Conservation (phyloP, 495 filamentous ascomycete species). For the Bryoglossum gracile region DNA sequence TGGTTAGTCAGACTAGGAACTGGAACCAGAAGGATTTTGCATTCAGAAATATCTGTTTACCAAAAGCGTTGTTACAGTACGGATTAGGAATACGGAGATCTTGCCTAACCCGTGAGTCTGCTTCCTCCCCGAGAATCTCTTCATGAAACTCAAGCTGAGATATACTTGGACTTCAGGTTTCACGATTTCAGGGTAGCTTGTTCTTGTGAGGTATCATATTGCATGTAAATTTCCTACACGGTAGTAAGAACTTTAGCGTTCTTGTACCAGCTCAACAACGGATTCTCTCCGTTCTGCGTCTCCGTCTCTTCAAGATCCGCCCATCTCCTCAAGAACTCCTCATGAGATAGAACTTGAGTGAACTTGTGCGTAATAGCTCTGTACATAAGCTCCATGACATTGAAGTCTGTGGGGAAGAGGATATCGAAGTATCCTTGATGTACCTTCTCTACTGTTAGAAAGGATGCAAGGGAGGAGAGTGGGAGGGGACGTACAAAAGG, state of each 20-base stretch:
- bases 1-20: too few relatives aligned
- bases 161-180: too few relatives aligned
- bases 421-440: slow-evolving; percentile 99
- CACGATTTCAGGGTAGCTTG: too few relatives aligned
- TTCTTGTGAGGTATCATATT: too few relatives aligned
- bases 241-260: slow-evolving; percentile 87
- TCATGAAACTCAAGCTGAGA: too few relatives aligned
- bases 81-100: too few relatives aligned
- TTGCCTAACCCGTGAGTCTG: too few relatives aligned
- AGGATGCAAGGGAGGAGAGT: not conserved
- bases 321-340: slow-evolving; percentile 85
- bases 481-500: slow-evolving; percentile 61
- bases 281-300: slow-evolving; percentile 87
- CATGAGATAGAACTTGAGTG: slow-evolving; percentile 75
- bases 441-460: slow-evolving; percentile 46
- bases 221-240: slow-evolving; percentile 32
- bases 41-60: too few relatives aligned
- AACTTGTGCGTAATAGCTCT: slow-evolving; percentile 84
- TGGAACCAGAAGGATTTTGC: too few relatives aligned
- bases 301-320: slow-evolving; percentile 84
- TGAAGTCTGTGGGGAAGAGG: slow-evolving; percentile 94
- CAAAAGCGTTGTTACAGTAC: too few relatives aligned
- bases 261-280: slow-evolving; percentile 86
- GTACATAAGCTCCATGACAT: slow-evolving; percentile 81
- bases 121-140: too few relatives aligned